These are phyloP conservation scores for Xylaria sp. DNA, from an alignment of 2,329 filamentous ascomycete species.

Conservation along the genomic window DNA sequence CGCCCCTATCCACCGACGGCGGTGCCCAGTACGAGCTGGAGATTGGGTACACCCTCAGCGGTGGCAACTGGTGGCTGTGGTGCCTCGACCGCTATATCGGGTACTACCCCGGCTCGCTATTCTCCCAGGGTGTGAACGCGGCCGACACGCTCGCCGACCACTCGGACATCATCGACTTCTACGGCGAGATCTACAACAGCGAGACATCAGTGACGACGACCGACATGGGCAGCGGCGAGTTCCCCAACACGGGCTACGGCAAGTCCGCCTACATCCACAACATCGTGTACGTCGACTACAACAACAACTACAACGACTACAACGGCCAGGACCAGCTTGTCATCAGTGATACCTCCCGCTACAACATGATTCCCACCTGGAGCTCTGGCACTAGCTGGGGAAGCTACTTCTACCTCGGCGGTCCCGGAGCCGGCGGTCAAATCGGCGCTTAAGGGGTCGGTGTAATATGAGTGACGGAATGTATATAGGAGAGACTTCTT, in stretches of 20 bases:
- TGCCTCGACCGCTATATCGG: conserved; percentile 37
- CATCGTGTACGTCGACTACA: conserved; percentile 24
- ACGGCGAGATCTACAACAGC: conserved; percentile 41
- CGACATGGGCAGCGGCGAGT: conserved; percentile 41
- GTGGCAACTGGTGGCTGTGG: conserved; percentile 39
- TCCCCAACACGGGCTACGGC: conserved; percentile 31
- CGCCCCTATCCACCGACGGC: conserved; percentile 27
- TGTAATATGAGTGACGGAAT: background rate
- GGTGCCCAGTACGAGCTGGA: conserved; percentile 37
- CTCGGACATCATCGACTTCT: conserved; percentile 35
- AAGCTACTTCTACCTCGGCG: conserved; percentile 38
- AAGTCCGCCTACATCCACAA: conserved; percentile 40
- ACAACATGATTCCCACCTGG: conserved; percentile 32
- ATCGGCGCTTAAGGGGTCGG: conserved; percentile 27
- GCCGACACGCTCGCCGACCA: conserved; percentile 37
- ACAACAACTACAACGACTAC: conserved; percentile 22
- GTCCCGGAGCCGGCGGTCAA: conserved; percentile 35
- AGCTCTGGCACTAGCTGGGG: conserved; percentile 34
- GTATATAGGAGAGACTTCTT: conserved; percentile 19
- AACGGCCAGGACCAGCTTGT: conserved; percentile 33
- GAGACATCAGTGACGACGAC: conserved; percentile 31
- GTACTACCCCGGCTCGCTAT: conserved; percentile 37
- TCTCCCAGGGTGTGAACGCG: conserved; percentile 31
- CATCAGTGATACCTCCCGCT: conserved; percentile 31
- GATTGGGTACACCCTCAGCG: conserved; percentile 37